Evolutionary conservation across 208 protist genomes (phyloP).

Genomic region (Acanthamoeba lenticulata): DNA sequence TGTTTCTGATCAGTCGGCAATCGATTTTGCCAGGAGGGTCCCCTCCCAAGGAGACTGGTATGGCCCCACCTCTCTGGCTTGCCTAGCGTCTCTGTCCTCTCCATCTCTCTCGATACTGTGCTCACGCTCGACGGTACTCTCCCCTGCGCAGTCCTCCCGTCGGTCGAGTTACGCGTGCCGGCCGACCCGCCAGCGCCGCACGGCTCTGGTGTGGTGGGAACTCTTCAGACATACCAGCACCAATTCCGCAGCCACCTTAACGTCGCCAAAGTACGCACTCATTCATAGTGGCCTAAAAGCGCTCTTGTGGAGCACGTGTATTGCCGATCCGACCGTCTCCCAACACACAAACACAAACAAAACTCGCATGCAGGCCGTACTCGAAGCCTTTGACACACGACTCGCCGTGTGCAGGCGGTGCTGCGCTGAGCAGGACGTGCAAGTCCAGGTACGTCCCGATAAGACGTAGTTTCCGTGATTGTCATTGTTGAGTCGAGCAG

Average conservation of each 20-base stretch:
- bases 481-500: not conserved
- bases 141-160: not conserved
- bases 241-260: slow-evolving; percentile 41
- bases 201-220: not conserved
- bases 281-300: not conserved
- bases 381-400: not conserved
- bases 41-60: slow-evolving; percentile 25
- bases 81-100: not conserved
- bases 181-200: not conserved
- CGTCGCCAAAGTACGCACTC: not conserved
- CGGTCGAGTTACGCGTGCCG: not conserved
- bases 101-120: not conserved
- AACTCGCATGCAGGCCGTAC: not conserved
- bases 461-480: not conserved
- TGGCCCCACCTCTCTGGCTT: not conserved
- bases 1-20: slow-evolving; percentile 48
- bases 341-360: not conserved
- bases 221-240: slow-evolving; percentile 19
- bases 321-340: not conserved
- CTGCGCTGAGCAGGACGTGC: slow-evolving; percentile 56
- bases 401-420: not conserved
- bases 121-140: not conserved
- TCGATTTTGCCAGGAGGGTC: not conserved
- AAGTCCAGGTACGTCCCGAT: not conserved
- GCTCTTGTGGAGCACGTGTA: not conserved